These are phyloP conservation scores for Alternaria brassicicola DNA, from an alignment of 2,329 filamentous ascomycete species.

Conservation along the genomic window DNA sequence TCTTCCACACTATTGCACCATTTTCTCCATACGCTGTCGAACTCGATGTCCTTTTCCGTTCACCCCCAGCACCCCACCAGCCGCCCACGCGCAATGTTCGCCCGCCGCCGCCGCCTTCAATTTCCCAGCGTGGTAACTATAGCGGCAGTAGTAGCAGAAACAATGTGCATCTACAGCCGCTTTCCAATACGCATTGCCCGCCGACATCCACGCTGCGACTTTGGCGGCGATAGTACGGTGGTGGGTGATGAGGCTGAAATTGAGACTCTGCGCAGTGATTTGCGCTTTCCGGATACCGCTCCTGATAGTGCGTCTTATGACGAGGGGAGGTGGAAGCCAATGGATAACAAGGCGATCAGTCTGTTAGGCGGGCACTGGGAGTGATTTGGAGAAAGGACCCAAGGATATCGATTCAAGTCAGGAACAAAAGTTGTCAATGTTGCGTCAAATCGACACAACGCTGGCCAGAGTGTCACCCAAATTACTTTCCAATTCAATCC, in stretches of 20 bases:
- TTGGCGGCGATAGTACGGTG: not conserved
- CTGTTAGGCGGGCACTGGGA: conserved; percentile 1
- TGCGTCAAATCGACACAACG: not conserved
- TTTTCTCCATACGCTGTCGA: not conserved
- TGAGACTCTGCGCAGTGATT: not conserved
- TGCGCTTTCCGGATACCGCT: not conserved
- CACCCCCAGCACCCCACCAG: not conserved
- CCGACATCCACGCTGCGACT: not conserved
- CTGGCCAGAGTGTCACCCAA: not conserved
- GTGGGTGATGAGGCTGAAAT: not conserved
- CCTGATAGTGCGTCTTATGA: not conserved
- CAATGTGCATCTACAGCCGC: not conserved
- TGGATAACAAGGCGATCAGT: not conserved
- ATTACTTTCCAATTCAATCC: not conserved
- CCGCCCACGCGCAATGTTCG: not conserved
- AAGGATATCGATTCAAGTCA: not conserved
- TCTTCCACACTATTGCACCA: not conserved
- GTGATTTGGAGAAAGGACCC: not conserved
- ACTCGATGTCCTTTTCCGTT: not conserved
- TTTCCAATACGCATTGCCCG: not conserved
- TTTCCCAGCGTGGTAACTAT: not conserved
- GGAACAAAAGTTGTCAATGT: not conserved
- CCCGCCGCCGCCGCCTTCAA: not conserved
- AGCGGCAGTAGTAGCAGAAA: not conserved
- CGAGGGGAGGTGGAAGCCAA: not conserved